A percentile compares a stretch with the other conserved stretches of the same genome.
These are phyloP conservation scores for Chaetoscypha palmicola DNA, from an alignment of 2,329 filamentous ascomycete genomes.

Conservation along the genomic window DNA sequence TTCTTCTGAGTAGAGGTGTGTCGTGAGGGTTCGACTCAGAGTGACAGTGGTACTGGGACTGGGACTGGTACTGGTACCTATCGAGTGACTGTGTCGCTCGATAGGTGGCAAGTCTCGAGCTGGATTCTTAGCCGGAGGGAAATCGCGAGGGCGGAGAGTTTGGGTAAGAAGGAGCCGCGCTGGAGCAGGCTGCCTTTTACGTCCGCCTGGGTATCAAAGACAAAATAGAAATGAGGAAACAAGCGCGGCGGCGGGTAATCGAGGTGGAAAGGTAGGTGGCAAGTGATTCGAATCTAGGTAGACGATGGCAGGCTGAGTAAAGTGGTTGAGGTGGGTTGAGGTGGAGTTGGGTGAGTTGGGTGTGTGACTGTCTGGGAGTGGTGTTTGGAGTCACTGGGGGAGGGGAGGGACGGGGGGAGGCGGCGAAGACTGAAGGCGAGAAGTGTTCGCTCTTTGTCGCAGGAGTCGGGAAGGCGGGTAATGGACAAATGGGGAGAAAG, in stretches of 20 bases:
- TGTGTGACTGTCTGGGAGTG: not conserved
- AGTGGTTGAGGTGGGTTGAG: not conserved
- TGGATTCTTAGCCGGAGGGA: constrained; percentile 15
- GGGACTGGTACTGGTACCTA: not conserved
- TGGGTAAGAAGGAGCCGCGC: constrained; percentile 6
- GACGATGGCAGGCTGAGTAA: constrained; percentile 6
- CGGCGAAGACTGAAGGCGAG: constrained; percentile 9
- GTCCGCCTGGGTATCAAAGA: constrained; percentile 22
- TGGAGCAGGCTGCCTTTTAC: constrained; percentile 14
- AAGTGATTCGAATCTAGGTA: constrained; percentile 11
- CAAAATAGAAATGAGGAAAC: constrained; percentile 13
- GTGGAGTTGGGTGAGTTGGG: not conserved
- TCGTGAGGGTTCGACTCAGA: constrained; percentile 16
- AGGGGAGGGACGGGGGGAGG: not conserved
- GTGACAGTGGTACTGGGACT: not conserved
- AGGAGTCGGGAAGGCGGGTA: constrained; percentile 8
- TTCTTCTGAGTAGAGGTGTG: constrained; percentile 9
- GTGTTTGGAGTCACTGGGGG: constrained; percentile 9
- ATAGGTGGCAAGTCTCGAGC: constrained; percentile 22
- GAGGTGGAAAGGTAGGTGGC: constrained; percentile 11
- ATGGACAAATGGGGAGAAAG: not conserved
- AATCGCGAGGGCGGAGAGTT: constrained; percentile 15
- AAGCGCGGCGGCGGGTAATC: constrained; percentile 12
- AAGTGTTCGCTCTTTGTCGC: constrained; percentile 18
- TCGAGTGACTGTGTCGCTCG: constrained; percentile 15